Evolutionary conservation across 2,329 filamentous ascomycete genomes (phyloP), one percentile per base, ranked within the genome.

Genomic region (Falciphora oryzae): DNA sequence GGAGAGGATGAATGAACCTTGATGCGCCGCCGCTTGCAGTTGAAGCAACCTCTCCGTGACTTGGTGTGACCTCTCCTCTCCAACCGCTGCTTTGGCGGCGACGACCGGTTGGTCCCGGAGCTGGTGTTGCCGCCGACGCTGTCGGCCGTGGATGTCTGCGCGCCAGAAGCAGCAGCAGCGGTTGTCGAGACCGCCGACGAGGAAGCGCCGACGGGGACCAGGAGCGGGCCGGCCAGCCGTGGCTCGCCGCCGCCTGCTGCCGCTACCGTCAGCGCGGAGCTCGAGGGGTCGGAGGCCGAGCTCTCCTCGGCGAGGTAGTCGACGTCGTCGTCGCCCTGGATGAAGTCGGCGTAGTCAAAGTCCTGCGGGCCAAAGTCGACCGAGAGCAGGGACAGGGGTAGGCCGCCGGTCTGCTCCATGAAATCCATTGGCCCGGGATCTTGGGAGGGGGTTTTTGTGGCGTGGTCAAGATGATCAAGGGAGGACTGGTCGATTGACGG

Each of bases 11-110:
- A 59, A 63, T 67, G 28, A 73, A 83, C 83, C 81, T 87, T 89
- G 73, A 90, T 89, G 65, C 86, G 82, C 57, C 87, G 77, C 65
- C 83, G 79, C 74, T 89, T 89, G 76, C 87, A 90, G 72, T 88
- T 88, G 73, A 83, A 89, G 74, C 87, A 89, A 11, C 87, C 87
- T 22, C 83, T 78, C 29, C 87, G 80, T 62, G 85, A 88, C 73
- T 90, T 90, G 14, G 85, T 89, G 67, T 89, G 87, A 0, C 87
- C 86, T 67, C 85, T 81, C 64, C 87, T 76, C 71, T 85, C 84
- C 31, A 82, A 67, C 59, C 79, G 76, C 68, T 78, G 77, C 69
- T 73, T 79, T 16, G 62, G 59, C 3, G 65, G 57, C 35, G 35
- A 18, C 35, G 35, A 38, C 35, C 35, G 35, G 35, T 18, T 38